Percentiles rank a stretch among this genome's conserved stretches.
phyloP scores from a whole-genome alignment of 345 rosid genomes.

The Citrus trifoliata region DNA sequence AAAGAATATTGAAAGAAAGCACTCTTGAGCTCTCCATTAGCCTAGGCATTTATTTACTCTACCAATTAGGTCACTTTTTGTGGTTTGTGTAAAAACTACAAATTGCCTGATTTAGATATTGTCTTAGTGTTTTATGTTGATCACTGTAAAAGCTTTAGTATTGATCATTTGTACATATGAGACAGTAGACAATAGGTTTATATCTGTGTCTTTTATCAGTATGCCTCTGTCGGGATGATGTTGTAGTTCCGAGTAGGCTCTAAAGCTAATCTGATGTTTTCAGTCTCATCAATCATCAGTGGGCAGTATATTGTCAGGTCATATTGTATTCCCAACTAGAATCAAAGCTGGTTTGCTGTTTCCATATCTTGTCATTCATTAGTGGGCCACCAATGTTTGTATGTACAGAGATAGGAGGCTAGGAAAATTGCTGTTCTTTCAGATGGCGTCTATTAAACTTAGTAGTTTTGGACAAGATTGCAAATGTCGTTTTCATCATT shows the following conservation, averaged over 20 bases:
- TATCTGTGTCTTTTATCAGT: neutral
- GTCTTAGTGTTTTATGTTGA: neutral
- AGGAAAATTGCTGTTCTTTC: neutral
- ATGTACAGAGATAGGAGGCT: neutral
- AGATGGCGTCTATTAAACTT: neutral
- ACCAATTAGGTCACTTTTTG: neutral
- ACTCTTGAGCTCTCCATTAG: neutral
- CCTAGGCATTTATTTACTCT: neutral
- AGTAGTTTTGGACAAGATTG: neutral
- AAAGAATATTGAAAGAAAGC: neutral
- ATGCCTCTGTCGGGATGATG: neutral
- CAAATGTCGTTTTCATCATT: neutral
- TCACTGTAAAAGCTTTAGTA: neutral
- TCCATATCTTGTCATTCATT: neutral
- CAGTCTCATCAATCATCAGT: neutral
- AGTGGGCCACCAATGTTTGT: neutral
- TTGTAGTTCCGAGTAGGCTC: neutral
- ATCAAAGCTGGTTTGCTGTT: neutral
- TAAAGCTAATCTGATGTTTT: neutral
- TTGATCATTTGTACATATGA: neutral
- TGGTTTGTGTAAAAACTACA: neutral
- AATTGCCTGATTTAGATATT: neutral
- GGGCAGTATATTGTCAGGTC: neutral
- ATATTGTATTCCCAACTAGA: neutral
- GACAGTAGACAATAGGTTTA: neutral